Base-by-base conservation (phyloP, 2,329 filamentous ascomycete species). In the Oidium heveae region DNA sequence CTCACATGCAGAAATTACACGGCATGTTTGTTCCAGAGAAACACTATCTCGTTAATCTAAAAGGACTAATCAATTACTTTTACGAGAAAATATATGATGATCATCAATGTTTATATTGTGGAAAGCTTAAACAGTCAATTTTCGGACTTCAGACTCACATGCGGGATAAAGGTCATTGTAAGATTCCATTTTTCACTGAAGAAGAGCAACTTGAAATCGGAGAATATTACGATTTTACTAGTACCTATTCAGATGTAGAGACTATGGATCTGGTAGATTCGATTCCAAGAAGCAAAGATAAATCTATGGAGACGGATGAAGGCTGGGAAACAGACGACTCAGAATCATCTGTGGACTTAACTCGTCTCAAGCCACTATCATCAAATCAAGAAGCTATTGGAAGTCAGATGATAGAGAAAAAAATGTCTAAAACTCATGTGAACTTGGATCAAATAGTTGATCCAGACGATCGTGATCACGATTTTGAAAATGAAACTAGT, bases 321-420 rank as follows among this genome's bases (percentile, higher is more conserved):
- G 87, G 86, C 47, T 96, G 91, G 89, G 91, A 98, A 69, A 95
- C 88, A 0, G 91, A 96, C 66, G 87, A 82, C 59, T 87, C 84
- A 10, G 82, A 76, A n/a, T 94, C 88, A 1, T 93, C 86, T 12
- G 74, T 93, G 37, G 86, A 88, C 59, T 91, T 86, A 0, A 84
- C 84, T 55, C 86, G 94, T 61, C 77, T 93, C 44, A 83, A 80
- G 5, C 79, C 83, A 9, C 79, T 93, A 8, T 84, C 84, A 1
- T 81, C 86, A 34, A 84, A 89, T 59, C 74, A 78, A 49, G 44
- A 22, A 13, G 13, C 13, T 6, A 18, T n/a, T 20, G 22, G 44
- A 20, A 15, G n/a, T 20, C 16, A 16, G 6, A 43, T 43, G 6
- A 6, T 43, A 43, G 7, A 16, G 7, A 43, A 43, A 10, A 16